These are phyloP conservation scores for Picea abies DNA, from an alignment of 83 land plant genomes.

Conservation along the genomic window DNA sequence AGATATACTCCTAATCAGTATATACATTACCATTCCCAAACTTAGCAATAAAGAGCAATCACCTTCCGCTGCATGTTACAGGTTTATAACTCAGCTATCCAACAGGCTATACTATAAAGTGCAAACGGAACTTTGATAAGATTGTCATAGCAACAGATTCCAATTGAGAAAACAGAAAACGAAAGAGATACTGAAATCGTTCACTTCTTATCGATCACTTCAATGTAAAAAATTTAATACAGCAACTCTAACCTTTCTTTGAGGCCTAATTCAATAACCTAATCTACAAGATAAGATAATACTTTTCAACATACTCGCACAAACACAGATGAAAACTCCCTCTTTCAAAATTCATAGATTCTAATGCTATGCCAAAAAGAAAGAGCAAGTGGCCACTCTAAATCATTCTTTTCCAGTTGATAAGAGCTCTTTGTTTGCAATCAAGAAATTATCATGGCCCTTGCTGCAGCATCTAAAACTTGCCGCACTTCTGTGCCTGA, in stretches of 20 bases:
- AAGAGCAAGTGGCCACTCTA: not conserved
- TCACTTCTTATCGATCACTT: not conserved
- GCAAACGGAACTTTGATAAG: not conserved
- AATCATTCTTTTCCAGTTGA: not conserved
- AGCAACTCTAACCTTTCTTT: not conserved
- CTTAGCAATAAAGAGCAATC: not conserved
- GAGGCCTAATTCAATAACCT: not conserved
- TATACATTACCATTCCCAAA: too few relatives aligned
- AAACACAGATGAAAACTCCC: not conserved
- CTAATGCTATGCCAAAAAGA: not conserved
- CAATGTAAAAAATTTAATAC: not conserved
- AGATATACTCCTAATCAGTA: not conserved
- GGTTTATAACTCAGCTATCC: not conserved
- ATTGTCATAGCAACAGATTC: not conserved
- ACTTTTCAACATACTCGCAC: not conserved
- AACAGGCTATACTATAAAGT: not conserved
- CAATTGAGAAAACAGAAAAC: not conserved
- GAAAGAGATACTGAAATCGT: not conserved
- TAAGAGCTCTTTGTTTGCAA: not conserved
- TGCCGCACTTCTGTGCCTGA: constrained; percentile 51
- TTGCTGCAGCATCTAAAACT: constrained; percentile 36
- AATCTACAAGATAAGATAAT: not conserved
- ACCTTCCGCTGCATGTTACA: not conserved
- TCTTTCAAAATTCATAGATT: not conserved
- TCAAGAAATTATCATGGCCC: not conserved